A percentile compares a stretch with the other conserved stretches of the same genome.
These are phyloP conservation scores for Ceratopteris richardii DNA, from an alignment of 75 land plant genomes.

Conservation along the genomic window DNA sequence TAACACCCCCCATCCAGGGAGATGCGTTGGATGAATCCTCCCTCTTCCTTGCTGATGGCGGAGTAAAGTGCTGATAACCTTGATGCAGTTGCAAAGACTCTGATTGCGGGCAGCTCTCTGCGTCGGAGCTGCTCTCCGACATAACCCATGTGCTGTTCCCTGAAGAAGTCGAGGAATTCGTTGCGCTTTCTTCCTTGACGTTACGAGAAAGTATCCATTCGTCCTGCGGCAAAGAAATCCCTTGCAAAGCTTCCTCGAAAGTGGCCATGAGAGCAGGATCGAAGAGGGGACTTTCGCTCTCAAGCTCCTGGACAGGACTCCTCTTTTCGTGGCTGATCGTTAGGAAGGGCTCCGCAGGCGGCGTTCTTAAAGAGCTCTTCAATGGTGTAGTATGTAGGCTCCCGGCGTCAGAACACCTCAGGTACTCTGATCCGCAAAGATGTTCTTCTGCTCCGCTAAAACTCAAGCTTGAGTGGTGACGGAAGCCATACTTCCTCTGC, in stretches of 20 bases:
- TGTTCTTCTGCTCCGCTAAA: no score
- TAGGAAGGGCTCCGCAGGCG: background rate
- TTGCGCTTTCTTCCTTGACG: background rate
- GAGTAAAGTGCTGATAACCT: no score
- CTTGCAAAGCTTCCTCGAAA: conserved; percentile 26
- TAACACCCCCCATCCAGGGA: no score
- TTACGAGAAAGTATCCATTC: background rate
- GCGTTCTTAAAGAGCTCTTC: background rate
- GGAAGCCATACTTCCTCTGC: background rate
- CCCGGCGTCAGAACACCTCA: background rate
- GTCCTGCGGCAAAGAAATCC: background rate
- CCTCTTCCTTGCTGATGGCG: no score
- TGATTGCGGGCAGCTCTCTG: background rate
- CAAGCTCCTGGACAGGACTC: background rate
- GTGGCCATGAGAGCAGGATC: conserved; percentile 29
- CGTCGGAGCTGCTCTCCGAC: background rate
- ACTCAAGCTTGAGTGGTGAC: background rate
- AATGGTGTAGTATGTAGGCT: no score
- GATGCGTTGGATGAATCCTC: no score
- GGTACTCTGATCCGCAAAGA: no score
- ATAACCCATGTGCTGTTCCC: background rate
- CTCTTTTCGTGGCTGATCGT: background rate
- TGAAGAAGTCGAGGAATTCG: background rate
- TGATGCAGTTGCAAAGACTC: no score
- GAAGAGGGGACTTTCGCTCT: conserved; percentile 7